Evolutionary conservation across 495 filamentous ascomycete species (phyloP).

Genomic region (Oidiodendron maius): DNA sequence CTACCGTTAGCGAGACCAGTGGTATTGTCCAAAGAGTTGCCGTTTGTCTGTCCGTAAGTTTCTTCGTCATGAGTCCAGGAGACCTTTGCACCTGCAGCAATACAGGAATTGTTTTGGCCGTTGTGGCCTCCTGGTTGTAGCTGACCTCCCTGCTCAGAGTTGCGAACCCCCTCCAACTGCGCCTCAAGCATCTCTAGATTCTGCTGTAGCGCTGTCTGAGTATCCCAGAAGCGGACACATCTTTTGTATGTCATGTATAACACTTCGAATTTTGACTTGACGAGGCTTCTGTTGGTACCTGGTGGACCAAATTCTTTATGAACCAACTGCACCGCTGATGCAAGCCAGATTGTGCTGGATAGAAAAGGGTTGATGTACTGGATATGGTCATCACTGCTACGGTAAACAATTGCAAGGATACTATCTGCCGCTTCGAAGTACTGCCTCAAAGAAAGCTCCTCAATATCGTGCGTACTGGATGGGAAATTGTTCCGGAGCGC

Average conservation of each 20-base stretch:
- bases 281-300: neutral
- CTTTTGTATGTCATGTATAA: slow-evolving; percentile 10
- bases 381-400: slow-evolving; percentile 17
- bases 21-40: too few species aligned
- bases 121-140: too few species aligned
- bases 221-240: slow-evolving; percentile 15
- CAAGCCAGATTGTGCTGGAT: slow-evolving; percentile 27
- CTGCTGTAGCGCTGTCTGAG: slow-evolving; percentile 2
- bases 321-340: slow-evolving; percentile 23
- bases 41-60: too few species aligned
- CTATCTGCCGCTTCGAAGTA: slow-evolving; percentile 23
- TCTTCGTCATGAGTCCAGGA: too few species aligned
- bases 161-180: slow-evolving; percentile 7
- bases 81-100: too few species aligned
- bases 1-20: too few species aligned
- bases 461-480: neutral
- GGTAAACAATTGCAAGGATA: slow-evolving; percentile 20
- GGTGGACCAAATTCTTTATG: slow-evolving; percentile 4
- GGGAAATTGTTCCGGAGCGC: neutral
- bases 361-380: slow-evolving; percentile 27
- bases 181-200: slow-evolving; percentile 14
- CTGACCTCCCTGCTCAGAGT: too few species aligned
- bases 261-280: slow-evolving; percentile 17
- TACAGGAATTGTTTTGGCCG: too few species aligned
- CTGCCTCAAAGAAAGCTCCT: slow-evolving; percentile 4